These are phyloP conservation scores for Starmerella sp. DNA, from an alignment of 805 yeast genomes.

Conservation along the genomic window DNA sequence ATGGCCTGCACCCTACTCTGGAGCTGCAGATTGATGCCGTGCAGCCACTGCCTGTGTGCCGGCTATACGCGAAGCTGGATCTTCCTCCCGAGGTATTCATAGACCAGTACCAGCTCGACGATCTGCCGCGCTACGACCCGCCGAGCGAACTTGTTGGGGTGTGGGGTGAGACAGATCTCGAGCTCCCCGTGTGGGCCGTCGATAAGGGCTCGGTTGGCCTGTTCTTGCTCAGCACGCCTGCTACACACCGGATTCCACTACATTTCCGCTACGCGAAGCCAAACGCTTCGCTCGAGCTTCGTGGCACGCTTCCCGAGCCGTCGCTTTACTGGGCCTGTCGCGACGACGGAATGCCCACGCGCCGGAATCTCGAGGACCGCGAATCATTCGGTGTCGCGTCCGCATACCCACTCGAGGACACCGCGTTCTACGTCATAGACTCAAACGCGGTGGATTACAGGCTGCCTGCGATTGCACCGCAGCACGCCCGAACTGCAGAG, in stretches of 20 bases:
- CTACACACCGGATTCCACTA: conserved; percentile 33
- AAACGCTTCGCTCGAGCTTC: conserved; percentile 16
- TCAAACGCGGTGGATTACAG: conserved; percentile 24
- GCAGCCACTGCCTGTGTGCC: conserved; percentile 30
- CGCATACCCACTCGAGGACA: conserved; percentile 35
- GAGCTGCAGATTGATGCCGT: conserved; percentile 1
- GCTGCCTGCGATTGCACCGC: conserved; percentile 37
- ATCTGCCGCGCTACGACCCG: conserved; percentile 23
- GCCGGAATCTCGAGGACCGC: conserved; percentile 7
- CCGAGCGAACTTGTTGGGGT: conserved; percentile 31
- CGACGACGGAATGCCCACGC: conserved; percentile 23
- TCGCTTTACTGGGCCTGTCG: conserved; percentile 43
- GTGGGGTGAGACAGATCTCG: conserved; percentile 50
- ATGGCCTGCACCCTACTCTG: conserved; percentile 24
- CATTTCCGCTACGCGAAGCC: conserved; percentile 46
- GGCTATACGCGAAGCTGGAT: conserved; percentile 35
- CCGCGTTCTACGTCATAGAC: conserved; percentile 33
- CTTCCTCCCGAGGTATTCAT: conserved; percentile 40
- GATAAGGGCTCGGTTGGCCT: conserved; percentile 37
- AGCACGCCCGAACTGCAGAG: conserved; percentile 29
- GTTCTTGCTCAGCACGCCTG: conserved; percentile 24
- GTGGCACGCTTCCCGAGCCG: conserved; percentile 32
- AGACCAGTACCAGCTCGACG: conserved; percentile 44
- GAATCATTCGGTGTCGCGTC: conserved; percentile 35
- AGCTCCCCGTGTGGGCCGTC: conserved; percentile 42